Percentiles rank a stretch among this genome's conserved stretches.
These are phyloP conservation scores for Raffaelea arxii DNA, from an alignment of 2,329 filamentous ascomycete species.

Conservation along the genomic window DNA sequence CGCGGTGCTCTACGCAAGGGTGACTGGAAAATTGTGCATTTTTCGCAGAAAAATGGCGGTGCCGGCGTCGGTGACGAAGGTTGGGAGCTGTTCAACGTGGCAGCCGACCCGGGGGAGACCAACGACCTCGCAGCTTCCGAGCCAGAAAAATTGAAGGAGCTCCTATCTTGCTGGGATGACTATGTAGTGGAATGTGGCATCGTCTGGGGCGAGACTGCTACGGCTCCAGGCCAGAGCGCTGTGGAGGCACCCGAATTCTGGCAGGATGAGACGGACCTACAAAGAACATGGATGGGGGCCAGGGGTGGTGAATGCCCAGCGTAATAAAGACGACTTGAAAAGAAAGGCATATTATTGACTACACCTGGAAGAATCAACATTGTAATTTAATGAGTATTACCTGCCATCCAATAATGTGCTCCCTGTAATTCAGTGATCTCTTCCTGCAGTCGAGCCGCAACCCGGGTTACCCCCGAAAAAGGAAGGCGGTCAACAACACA, in stretches of 20 bases:
- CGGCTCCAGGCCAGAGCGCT: slow-evolving; percentile 1
- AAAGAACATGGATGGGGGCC: slow-evolving; percentile 9
- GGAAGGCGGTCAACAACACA: no score
- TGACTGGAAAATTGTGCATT: slow-evolving; percentile 21
- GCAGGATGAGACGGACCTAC: slow-evolving; percentile 8
- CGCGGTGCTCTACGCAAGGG: slow-evolving; percentile 23
- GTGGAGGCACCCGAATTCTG: slow-evolving; percentile 8
- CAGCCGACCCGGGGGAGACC: slow-evolving; percentile 33
- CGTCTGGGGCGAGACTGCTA: slow-evolving; percentile 10
- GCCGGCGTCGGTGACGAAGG: slow-evolving; percentile 36
- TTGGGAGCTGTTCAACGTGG: slow-evolving; percentile 39
- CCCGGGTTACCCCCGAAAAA: no score
- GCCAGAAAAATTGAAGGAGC: slow-evolving; percentile 20
- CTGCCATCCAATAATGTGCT: no score
- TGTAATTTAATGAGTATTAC: no score
- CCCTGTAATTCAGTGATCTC: no score
- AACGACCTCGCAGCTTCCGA: slow-evolving; percentile 25
- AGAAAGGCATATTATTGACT: no score
- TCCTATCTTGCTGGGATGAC: slow-evolving; percentile 14
- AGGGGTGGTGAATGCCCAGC: slow-evolving; percentile 4
- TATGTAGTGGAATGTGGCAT: slow-evolving; percentile 9
- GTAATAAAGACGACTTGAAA: no score
- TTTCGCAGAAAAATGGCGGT: slow-evolving; percentile 18
- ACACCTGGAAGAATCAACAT: no score
- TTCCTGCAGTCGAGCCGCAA: no score